Conservation (phyloP, 148 eudicot genomes). For the Beta vulgaris region DNA sequence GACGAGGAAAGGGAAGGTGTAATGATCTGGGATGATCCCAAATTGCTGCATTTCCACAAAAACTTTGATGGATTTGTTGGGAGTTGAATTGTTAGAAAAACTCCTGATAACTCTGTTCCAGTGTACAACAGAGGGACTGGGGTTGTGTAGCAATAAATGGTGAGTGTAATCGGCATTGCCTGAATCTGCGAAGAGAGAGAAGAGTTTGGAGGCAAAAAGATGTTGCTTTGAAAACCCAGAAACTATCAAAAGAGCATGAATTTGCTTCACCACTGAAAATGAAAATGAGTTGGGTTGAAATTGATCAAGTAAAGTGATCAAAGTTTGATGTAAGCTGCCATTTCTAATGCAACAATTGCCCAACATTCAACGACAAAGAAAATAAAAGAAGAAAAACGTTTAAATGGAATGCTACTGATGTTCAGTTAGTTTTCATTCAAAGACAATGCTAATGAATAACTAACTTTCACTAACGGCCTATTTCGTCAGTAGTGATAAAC, state of each 20-base stretch:
- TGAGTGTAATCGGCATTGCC: slow-evolving; percentile 40
- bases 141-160: slow-evolving; percentile 41
- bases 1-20: slow-evolving; percentile 69
- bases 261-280: slow-evolving; percentile 47
- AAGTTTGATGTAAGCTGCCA: slow-evolving; percentile 28
- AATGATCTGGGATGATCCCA: slow-evolving; percentile 54
- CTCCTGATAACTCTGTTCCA: slow-evolving; percentile 65
- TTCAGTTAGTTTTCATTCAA: too few species aligned
- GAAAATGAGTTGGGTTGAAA: slow-evolving; percentile 56
- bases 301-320: slow-evolving; percentile 41
- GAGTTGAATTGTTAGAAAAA: slow-evolving; percentile 43
- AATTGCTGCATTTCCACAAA: slow-evolving; percentile 53
- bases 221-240: slow-evolving; percentile 43
- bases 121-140: slow-evolving; percentile 44
- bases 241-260: slow-evolving; percentile 51
- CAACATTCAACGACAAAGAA: slow-evolving; percentile 34
- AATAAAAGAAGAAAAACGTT: too few species aligned
- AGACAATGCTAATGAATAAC: too few species aligned
- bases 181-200: slow-evolving; percentile 43
- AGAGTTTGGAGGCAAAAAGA: slow-evolving; percentile 46
- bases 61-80: slow-evolving; percentile 37
- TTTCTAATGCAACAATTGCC: slow-evolving; percentile 18
- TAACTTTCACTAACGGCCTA: too few species aligned
- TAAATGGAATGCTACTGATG: too few species aligned
- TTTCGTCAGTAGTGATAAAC: too few species aligned